Conservation (phyloP, 352 stramenopile species). For the Globisporangium cylindrosporum region DNA sequence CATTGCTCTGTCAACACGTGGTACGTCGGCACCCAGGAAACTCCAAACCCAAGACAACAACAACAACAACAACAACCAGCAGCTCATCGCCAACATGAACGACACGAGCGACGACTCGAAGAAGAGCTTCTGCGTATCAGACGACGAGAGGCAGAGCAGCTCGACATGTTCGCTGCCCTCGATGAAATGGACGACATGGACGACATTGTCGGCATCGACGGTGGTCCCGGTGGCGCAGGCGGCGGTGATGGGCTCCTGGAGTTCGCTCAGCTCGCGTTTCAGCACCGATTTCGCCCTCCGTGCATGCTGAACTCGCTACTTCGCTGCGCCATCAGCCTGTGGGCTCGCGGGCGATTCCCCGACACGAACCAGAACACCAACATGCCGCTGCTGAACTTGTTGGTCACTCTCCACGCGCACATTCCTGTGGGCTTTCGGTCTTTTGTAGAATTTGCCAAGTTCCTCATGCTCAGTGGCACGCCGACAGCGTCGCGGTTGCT, state of each 20-base stretch:
- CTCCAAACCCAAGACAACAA: background rate
- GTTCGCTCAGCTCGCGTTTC: conserved; percentile 9
- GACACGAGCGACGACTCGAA: background rate
- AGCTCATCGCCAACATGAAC: background rate
- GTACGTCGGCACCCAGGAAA: background rate
- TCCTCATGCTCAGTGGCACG: conserved; percentile 37
- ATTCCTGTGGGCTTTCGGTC: conserved; percentile 43
- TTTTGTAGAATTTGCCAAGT: conserved; percentile 72
- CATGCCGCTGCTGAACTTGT: conserved; percentile 29
- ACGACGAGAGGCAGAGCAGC: conserved; percentile 15
- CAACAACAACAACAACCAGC: background rate
- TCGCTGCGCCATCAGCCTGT: conserved; percentile 38
- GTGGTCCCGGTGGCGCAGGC: background rate
- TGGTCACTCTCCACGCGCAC: conserved; percentile 28
- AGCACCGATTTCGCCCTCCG: conserved; percentile 4
- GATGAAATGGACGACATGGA: conserved; percentile 15
- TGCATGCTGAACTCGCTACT: conserved; percentile 33
- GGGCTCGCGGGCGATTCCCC: conserved; percentile 39
- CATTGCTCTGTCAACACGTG: conserved; percentile 14
- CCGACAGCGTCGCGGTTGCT: conserved; percentile 41
- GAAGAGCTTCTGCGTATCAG: conserved; percentile 19
- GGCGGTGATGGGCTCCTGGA: background rate
- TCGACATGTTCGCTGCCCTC: conserved; percentile 6
- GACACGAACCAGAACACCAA: conserved; percentile 20
- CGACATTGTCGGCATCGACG: background rate